A percentile compares a stretch with the other conserved stretches of the same genome.
These are phyloP conservation scores for Psidium guajava DNA, from an alignment of 345 rosid genomes.

Conservation along the genomic window DNA sequence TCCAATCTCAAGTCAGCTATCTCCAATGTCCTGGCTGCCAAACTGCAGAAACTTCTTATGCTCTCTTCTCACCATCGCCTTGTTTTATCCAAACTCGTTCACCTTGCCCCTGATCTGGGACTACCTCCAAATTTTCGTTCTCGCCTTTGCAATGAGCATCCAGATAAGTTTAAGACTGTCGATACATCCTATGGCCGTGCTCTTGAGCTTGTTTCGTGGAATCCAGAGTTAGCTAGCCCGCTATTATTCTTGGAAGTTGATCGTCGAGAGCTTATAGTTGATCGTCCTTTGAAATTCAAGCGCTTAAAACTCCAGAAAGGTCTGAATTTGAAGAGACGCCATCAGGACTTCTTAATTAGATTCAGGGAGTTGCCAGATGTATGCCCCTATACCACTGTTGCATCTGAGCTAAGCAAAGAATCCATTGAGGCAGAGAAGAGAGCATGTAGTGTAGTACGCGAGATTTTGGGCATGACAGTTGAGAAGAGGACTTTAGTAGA, in stretches of 20 bases:
- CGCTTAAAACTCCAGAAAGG: constrained; percentile 68
- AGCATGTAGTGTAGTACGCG: constrained; percentile 66
- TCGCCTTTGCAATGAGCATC: constrained; percentile 72
- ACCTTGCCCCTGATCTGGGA: constrained; percentile 81
- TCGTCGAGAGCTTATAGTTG: constrained; percentile 46
- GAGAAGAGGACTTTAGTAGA: constrained; percentile 74
- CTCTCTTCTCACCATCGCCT: constrained; percentile 63
- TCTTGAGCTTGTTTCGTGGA: constrained; percentile 79
- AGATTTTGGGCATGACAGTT: constrained; percentile 56
- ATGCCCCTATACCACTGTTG: constrained; percentile 50
- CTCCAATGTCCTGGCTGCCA: constrained; percentile 46
- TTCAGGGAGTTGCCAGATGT: constrained; percentile 52
- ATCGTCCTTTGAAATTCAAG: constrained; percentile 79
- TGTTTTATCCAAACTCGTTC: constrained; percentile 72
- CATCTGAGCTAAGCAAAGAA: constrained; percentile 32
- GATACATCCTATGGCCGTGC: constrained; percentile 82
- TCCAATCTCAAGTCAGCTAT: constrained; percentile 38
- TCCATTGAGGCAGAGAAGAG: constrained; percentile 76
- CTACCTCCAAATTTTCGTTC: constrained; percentile 83
- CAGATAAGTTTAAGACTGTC: constrained; percentile 58
- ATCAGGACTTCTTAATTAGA: constrained; percentile 46
- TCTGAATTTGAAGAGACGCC: constrained; percentile 57
- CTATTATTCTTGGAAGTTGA: constrained; percentile 23
- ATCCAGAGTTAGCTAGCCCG: constrained; percentile 41
- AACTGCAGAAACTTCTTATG: constrained; percentile 86